Conservation (phyloP, 768 basidiomycete genomes). For the Macrolepiota fuliginosa region DNA sequence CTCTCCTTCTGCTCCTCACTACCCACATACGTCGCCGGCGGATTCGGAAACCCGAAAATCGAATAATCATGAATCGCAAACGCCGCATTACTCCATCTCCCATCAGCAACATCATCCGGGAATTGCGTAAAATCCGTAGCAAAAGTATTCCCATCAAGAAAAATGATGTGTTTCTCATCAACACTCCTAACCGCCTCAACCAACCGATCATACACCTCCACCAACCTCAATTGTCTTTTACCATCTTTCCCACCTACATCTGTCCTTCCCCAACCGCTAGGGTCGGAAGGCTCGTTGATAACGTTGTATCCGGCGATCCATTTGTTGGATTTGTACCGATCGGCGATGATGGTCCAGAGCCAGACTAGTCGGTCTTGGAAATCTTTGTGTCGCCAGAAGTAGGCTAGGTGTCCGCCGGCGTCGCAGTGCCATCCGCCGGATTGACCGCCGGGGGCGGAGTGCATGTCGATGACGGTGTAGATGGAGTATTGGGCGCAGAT, state of each 20-base stretch:
- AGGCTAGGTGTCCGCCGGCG: constrained; percentile 59
- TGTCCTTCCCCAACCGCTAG: constrained; percentile 22
- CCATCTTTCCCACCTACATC: constrained; percentile 4
- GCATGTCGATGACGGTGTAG: constrained; percentile 79
- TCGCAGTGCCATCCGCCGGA: constrained; percentile 84
- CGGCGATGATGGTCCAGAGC: constrained; percentile 75
- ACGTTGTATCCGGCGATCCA: constrained; percentile 89
- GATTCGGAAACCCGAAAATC: constrained; percentile 65
- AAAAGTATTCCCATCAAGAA: constrained; percentile 83
- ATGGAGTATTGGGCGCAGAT: constrained; percentile 72
- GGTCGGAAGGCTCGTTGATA: constrained; percentile 79
- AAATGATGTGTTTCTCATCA: constrained; percentile 70
- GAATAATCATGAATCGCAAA: constrained; percentile 82
- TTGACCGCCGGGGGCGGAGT: constrained; percentile 73
- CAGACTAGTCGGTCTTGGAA: constrained; percentile 77
- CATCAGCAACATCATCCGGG: constrained; percentile 47
- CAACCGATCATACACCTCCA: constrained; percentile 65
- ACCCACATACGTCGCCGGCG: constrained; percentile 57
- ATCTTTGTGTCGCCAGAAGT: constrained; percentile 81
- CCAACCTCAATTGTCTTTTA: constrained; percentile 50
- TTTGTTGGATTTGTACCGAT: constrained; percentile 67
- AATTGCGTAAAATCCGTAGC: constrained; percentile 76
- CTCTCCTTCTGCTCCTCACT: constrained; percentile 49
- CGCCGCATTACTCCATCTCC: constrained; percentile 65
- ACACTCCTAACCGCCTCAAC: constrained; percentile 67